These are phyloP conservation scores for Penicillium janthinellum DNA, from an alignment of 2,329 filamentous ascomycete genomes.

Conservation along the genomic window DNA sequence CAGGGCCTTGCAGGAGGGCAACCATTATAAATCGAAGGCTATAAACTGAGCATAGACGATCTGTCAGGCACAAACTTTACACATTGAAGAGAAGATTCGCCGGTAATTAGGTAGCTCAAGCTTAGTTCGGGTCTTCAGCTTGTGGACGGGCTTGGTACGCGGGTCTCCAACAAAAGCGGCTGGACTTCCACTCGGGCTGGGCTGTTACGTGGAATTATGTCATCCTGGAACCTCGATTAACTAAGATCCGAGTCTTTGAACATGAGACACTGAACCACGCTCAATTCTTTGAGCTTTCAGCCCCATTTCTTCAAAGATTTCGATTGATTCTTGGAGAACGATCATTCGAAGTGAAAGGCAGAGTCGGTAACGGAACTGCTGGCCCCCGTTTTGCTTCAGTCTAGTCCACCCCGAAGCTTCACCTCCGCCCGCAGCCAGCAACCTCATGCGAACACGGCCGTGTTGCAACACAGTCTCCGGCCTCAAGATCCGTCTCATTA, in stretches of 20 bases:
- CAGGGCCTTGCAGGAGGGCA: neutral
- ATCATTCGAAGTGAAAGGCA: neutral
- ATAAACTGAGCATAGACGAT: neutral
- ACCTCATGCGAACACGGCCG: slow-evolving; percentile 33
- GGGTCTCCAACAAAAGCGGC: slow-evolving; percentile 12
- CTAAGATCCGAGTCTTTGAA: neutral
- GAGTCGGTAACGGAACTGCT: slow-evolving; percentile 14
- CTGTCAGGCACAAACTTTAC: neutral
- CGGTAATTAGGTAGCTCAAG: neutral
- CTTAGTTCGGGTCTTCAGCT: slow-evolving; percentile 6
- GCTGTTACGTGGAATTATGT: slow-evolving; percentile 31
- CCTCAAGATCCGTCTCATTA: slow-evolving; percentile 23
- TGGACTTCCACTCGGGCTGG: neutral
- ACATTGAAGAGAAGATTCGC: neutral
- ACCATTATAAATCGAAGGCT: neutral
- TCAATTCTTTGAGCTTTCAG: neutral
- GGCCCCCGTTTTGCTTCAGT: slow-evolving; percentile 2
- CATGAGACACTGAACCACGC: neutral
- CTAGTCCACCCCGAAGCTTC: neutral
- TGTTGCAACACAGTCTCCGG: slow-evolving; percentile 28
- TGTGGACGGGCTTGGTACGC: slow-evolving; percentile 1
- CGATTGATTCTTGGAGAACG: neutral
- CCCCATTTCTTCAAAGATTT: neutral
- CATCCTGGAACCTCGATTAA: slow-evolving; percentile 24
- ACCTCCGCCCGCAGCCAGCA: slow-evolving; percentile 8